Conservation (phyloP, 1,284 basidiomycete genomes). For the Exsudoporus floridanus region DNA sequence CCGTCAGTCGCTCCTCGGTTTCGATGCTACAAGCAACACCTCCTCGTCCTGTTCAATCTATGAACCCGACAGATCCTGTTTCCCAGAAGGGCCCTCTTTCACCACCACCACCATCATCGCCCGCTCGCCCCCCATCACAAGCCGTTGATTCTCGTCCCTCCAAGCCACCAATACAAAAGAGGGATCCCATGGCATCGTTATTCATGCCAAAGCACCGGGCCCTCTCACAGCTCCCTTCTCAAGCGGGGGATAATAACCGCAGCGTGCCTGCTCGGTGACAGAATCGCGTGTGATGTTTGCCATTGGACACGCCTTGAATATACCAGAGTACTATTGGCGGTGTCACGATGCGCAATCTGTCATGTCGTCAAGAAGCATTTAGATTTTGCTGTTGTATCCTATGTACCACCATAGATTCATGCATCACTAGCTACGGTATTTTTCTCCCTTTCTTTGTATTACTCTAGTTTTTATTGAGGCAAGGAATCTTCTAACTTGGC, state of each 20-base stretch:
- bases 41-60: conserved; percentile 10
- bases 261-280: conserved; percentile 27
- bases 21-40: conserved; percentile 18
- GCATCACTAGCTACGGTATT: conserved; percentile 6
- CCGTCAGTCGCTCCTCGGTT: conserved; percentile 33
- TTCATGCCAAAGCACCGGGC: conserved; percentile 76
- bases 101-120: conserved; percentile 14
- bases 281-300: neutral
- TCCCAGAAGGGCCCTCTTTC: conserved; percentile 18
- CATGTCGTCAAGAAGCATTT: conserved; percentile 1
- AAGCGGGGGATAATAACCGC: conserved; percentile 20
- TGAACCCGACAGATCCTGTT: conserved; percentile 11
- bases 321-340: neutral
- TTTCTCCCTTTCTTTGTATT: neutral
- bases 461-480: conserved; percentile 3
- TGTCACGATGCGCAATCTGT: conserved; percentile 14
- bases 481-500: neutral
- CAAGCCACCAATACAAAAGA: conserved; percentile 49
- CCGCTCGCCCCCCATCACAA: conserved; percentile 19
- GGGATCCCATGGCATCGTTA: conserved; percentile 61
- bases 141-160: conserved; percentile 26
- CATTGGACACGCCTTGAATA: neutral
- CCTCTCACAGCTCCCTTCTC: conserved; percentile 55
- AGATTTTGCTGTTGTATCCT: conserved; percentile 13
- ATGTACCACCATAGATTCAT: conserved; percentile 16